These are phyloP conservation scores for Aspergillus fructus DNA, from an alignment of 2,329 filamentous ascomycete species.

Conservation along the genomic window DNA sequence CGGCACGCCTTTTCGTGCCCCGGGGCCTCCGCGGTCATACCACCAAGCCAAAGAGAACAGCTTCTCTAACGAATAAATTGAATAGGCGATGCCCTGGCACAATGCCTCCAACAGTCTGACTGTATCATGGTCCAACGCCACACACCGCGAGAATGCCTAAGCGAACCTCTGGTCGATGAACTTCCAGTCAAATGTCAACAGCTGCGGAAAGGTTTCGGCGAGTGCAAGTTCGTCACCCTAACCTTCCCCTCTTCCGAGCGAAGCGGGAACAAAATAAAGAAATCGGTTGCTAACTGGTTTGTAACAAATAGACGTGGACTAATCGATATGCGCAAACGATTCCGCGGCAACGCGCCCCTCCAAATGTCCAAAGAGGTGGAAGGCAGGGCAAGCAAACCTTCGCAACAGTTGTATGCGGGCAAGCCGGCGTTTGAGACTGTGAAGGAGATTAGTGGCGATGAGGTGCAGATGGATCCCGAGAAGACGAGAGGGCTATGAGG, in stretches of 20 bases:
- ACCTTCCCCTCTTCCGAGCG: neutral
- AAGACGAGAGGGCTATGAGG: slow-evolving; percentile 47
- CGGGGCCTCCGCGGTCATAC: neutral
- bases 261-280: neutral
- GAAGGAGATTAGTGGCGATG: slow-evolving; percentile 67
- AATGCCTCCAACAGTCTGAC: slow-evolving; percentile 94
- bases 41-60: neutral
- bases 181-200: slow-evolving; percentile 89
- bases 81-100: slow-evolving; percentile 82
- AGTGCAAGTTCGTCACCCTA: slow-evolving; percentile 67
- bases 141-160: slow-evolving; percentile 82
- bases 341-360: slow-evolving; percentile 89
- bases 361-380: slow-evolving; percentile 65
- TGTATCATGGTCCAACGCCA: slow-evolving; percentile 93
- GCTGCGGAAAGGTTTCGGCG: slow-evolving; percentile 85
- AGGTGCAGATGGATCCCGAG: slow-evolving; percentile 51
- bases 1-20: neutral
- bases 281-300: neutral
- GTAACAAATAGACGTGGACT: slow-evolving; percentile 63
- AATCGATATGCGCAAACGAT: slow-evolving; percentile 98
- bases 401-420: slow-evolving; percentile 77
- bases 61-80: neutral
- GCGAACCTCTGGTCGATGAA: slow-evolving; percentile 74
- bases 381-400: slow-evolving; percentile 42
- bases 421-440: slow-evolving; percentile 68